These are phyloP conservation scores for Acarospora socialis DNA, from an alignment of 2,329 filamentous ascomycete genomes.

Conservation along the genomic window DNA sequence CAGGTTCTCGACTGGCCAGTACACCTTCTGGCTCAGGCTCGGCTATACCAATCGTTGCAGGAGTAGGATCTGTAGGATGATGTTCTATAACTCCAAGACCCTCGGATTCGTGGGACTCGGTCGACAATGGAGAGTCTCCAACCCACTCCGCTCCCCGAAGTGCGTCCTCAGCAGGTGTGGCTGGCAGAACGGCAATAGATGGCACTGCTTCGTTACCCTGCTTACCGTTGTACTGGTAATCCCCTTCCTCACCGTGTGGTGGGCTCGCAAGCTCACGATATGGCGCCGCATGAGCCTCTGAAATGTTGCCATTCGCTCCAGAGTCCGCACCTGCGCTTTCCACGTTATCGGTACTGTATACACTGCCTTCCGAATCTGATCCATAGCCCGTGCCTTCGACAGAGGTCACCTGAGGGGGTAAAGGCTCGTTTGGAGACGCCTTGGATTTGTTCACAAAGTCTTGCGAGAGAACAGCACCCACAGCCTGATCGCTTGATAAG, in stretches of 20 bases:
- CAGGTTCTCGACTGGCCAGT: conserved; percentile 8
- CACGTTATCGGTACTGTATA: conserved; percentile 27
- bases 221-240: background rate
- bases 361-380: conserved; percentile 40
- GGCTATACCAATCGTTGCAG: conserved; percentile 12
- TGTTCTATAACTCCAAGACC: no score
- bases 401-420: conserved; percentile 57
- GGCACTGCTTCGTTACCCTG: conserved; percentile 22
- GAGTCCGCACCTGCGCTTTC: no score
- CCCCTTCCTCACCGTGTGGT: background rate
- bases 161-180: conserved; percentile 30
- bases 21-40: conserved; percentile 13
- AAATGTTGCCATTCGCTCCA: no score
- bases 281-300: no score
- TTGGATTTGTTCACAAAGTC: conserved; percentile 21
- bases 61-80: conserved; percentile 10
- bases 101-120: no score
- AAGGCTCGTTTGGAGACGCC: conserved; percentile 44
- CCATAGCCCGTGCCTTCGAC: conserved; percentile 51
- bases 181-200: conserved; percentile 31
- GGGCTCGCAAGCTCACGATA: no score
- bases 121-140: background rate
- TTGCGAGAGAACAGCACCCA: conserved; percentile 36
- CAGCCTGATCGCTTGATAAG: conserved; percentile 38
- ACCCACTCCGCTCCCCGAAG: conserved; percentile 15